These are phyloP conservation scores for Paracoccidioides lutzii DNA, from an alignment of 2,329 filamentous ascomycete species.

Conservation along the genomic window DNA sequence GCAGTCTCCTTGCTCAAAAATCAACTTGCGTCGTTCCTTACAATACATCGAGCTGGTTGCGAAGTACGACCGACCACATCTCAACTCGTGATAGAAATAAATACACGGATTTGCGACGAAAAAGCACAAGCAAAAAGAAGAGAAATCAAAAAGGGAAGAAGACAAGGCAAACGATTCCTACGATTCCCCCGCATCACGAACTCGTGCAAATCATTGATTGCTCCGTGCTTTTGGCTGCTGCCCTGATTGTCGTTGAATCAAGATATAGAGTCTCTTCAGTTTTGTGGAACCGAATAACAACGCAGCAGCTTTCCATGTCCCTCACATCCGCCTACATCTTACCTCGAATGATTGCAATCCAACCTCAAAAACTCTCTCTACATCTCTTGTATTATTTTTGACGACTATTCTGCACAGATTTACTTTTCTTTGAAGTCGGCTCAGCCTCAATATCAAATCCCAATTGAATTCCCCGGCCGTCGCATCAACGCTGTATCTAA, in stretches of 20 bases:
- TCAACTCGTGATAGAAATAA: neutral
- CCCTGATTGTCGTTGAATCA: neutral
- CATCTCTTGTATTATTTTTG: neutral
- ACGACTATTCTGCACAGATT: no score
- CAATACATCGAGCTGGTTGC: neutral
- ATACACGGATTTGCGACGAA: neutral
- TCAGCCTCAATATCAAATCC: no score
- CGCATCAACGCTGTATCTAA: no score
- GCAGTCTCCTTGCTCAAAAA: neutral
- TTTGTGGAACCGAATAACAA: neutral
- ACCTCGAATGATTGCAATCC: neutral
- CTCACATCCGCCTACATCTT: neutral
- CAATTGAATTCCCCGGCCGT: no score
- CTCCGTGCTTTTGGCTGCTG: neutral
- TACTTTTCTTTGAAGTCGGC: no score
- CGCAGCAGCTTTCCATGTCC: neutral
- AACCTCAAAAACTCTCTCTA: neutral
- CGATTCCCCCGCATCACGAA: neutral
- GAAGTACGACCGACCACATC: neutral
- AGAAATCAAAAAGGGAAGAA: no score
- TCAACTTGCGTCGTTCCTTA: neutral
- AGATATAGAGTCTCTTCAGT: neutral
- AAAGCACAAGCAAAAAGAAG: no score
- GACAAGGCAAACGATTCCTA: neutral
- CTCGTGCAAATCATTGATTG: neutral